Base-by-base conservation (phyloP, 345 rosid genomes). In the Firmiana major region DNA sequence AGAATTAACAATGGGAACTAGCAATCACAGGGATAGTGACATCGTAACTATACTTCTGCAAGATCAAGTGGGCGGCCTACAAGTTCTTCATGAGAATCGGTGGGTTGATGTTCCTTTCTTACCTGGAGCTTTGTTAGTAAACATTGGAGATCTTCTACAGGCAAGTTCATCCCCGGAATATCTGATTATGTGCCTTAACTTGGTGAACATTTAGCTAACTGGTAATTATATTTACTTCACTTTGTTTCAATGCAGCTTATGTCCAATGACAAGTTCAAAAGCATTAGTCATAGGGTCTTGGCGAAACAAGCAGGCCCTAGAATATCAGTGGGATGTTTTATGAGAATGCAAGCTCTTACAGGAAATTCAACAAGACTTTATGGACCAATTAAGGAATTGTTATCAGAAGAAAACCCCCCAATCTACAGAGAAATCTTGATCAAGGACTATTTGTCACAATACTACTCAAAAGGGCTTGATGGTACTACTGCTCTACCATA, bases 221-320 rank as follows among this genome's bases (percentile, higher is more conserved):
- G n/a, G n/a, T n/a, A n/a, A n/a, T n/a, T n/a, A n/a, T n/a, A n/a
- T n/a, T n/a, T n/a, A n/a, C n/a, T n/a, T n/a, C n/a, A n/a, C n/a
- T n/a, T n/a, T 59, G 63, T 59, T 59, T 10, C 17, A 11, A 24
- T 73, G 54, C 81, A 88, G 90, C 86, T 88, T 65, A 57, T 86
- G 9, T 81, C 89, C 22, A 86, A 86, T 19, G 86, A 79, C 73
- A 84, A 78, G 64, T 84, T 88, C 73, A 76, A 71, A 58, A 88
- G 90, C 34, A 75, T 75, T 13, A 80, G 81, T 79, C 89, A 88
- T 26, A 46, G 85, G 34, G 90, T 86, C 21, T 26, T 88, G 77
- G 89, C 89, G 10, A 85, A 80, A 54, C 45, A 43, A 31, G 40
- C 19, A 45, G 90, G 83, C 42, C 90, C 82, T 1, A 82, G 84